Percentiles rank a stretch among this genome's conserved stretches.
Conservation (phyloP, 257 asterid genomes). For the Gentiana dahurica region DNA sequence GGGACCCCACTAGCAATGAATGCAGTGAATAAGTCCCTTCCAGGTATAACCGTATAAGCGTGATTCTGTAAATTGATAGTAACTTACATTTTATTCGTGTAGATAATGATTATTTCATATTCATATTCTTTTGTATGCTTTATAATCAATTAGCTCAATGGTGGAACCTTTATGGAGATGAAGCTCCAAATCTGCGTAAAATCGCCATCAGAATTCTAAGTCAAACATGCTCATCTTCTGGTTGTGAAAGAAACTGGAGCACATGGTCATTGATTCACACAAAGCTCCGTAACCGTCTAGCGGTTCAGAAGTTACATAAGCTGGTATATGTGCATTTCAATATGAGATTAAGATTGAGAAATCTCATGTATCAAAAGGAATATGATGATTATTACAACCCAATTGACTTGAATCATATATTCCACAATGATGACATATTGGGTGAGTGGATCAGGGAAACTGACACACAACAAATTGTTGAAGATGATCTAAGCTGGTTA, state of each 20-base stretch:
- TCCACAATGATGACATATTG: not conserved
- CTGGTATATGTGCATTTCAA: not conserved
- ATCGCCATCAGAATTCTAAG: not conserved
- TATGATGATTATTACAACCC: not conserved
- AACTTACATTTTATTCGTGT: no score
- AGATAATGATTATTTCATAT: not conserved
- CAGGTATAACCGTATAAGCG: not conserved
- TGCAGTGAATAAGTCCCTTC: not conserved
- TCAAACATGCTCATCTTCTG: not conserved
- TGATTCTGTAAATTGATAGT: not conserved
- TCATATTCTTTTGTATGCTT: not conserved
- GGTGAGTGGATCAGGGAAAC: not conserved
- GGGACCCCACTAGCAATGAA: not conserved
- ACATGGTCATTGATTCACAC: no score
- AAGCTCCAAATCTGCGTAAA: not conserved
- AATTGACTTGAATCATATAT: not conserved
- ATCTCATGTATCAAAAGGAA: not conserved
- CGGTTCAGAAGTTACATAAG: not conserved
- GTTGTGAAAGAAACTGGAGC: no score
- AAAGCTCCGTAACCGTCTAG: not conserved
- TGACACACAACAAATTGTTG: no score
- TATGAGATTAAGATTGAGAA: no score
- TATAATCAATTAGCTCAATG: not conserved
- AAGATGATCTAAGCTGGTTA: no score
- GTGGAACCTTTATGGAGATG: no score